Conservation (phyloP, 352 stramenopile genomes). For the Globisporangium sylvaticum region DNA sequence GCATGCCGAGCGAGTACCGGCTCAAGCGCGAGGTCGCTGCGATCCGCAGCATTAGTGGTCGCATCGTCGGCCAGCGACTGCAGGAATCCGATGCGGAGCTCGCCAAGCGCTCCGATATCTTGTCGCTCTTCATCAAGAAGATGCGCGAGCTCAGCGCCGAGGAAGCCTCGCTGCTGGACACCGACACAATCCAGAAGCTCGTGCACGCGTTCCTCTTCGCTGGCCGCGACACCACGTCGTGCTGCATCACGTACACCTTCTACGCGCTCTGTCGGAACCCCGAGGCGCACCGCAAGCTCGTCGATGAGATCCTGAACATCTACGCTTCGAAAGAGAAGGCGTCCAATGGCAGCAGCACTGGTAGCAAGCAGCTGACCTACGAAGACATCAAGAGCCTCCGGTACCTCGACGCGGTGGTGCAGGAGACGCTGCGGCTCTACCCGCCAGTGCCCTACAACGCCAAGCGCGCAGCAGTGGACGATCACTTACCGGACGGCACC, state of each 20-base stretch:
- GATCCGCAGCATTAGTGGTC: slow-evolving; percentile 36
- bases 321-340: not conserved
- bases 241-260: slow-evolving; percentile 2
- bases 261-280: slow-evolving; percentile 6
- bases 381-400: slow-evolving; percentile 53
- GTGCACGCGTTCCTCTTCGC: slow-evolving; percentile 43
- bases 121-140: slow-evolving; percentile 58
- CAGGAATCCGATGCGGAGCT: slow-evolving; percentile 31
- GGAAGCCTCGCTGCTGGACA: slow-evolving; percentile 20
- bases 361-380: slow-evolving; percentile 20
- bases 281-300: not conserved
- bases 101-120: slow-evolving; percentile 31
- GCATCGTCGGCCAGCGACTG: slow-evolving; percentile 35
- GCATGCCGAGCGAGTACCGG: slow-evolving; percentile 58
- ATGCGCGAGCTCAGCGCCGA: slow-evolving; percentile 28
- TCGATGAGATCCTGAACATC: not conserved
- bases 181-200: slow-evolving; percentile 17
- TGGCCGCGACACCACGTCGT: slow-evolving; percentile 39
- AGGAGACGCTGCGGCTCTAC: slow-evolving; percentile 70
- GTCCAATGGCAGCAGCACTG: not conserved
- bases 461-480: slow-evolving; percentile 25
- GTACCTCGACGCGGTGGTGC: slow-evolving; percentile 71
- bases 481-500: slow-evolving; percentile 4
- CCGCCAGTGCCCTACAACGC: slow-evolving; percentile 71
- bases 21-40: slow-evolving; percentile 23